A percentile compares a stretch with the other conserved stretches of the same genome.
Conservation (phyloP, 2,329 filamentous ascomycete genomes). For the Teratosphaeria viscida region DNA sequence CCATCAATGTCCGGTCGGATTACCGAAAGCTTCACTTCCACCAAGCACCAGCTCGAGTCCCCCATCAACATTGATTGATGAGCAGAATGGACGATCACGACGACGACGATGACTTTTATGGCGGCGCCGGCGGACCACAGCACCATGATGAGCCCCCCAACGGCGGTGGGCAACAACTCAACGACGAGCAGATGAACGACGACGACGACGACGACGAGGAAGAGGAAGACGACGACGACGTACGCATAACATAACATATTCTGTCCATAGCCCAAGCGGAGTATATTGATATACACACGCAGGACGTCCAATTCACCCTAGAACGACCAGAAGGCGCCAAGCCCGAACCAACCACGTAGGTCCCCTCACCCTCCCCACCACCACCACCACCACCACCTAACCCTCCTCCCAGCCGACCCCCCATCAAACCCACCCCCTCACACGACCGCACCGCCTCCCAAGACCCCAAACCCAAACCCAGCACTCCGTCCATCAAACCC, state of each 20-base stretch:
- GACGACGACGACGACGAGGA: constrained; percentile 29
- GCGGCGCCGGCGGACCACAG: constrained; percentile 12
- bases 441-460: constrained; percentile 5
- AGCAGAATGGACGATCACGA: constrained; percentile 40
- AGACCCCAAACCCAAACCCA: constrained; percentile 10
- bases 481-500: constrained; percentile 9
- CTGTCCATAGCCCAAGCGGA: not conserved
- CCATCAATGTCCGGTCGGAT: not conserved
- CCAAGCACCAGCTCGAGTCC: not conserved
- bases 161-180: constrained; percentile 11
- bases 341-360: constrained; percentile 9
- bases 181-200: constrained; percentile 37
- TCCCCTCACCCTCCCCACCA: not conserved
- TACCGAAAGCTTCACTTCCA: not conserved
- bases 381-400: not conserved
- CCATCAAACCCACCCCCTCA: not conserved
- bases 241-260: constrained; percentile 5
- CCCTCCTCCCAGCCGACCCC: not conserved
- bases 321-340: constrained; percentile 33
- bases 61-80: not conserved
- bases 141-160: constrained; percentile 17
- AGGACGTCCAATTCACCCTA: constrained; percentile 45
- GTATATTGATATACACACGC: not conserved
- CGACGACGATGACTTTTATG: constrained; percentile 44
- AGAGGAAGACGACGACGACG: constrained; percentile 35